These are phyloP conservation scores for Alternaria infectoria DNA, from an alignment of 2,329 filamentous ascomycete genomes.

Conservation along the genomic window DNA sequence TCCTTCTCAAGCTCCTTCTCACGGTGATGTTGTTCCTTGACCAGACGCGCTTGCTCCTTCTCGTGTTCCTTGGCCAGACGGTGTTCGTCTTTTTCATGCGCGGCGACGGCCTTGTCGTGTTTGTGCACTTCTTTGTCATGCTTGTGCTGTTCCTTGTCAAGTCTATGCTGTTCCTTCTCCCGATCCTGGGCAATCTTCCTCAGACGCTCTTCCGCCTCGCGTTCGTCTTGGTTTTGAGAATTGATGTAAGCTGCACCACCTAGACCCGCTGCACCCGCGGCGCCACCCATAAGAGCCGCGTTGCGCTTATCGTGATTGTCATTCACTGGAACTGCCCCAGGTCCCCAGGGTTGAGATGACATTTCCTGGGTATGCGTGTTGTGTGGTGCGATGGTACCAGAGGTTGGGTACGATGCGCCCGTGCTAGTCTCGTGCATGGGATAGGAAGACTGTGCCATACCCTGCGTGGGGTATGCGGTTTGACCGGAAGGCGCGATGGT, in stretches of 20 bases:
- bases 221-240: slow-evolving; percentile 38
- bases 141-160: slow-evolving; percentile 25
- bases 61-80: slow-evolving; percentile 4
- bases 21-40: slow-evolving; percentile 23
- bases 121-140: slow-evolving; percentile 28
- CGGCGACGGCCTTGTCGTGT: slow-evolving; percentile 13
- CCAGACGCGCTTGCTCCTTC: slow-evolving; percentile 18
- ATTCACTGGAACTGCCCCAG: slow-evolving; percentile 19
- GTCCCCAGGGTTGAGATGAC: slow-evolving; percentile 24
- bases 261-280: slow-evolving; percentile 29
- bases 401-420: slow-evolving; percentile 2
- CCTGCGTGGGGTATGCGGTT: slow-evolving; percentile 1
- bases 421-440: slow-evolving; percentile 11
- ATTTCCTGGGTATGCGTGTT: slow-evolving; percentile 32
- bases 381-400: slow-evolving; percentile 17
- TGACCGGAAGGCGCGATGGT: slow-evolving; percentile 11
- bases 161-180: slow-evolving; percentile 25
- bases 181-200: slow-evolving; percentile 21
- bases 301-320: slow-evolving; percentile 36
- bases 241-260: slow-evolving; percentile 38
- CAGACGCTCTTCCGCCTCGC: slow-evolving; percentile 35
- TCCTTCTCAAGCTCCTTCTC: slow-evolving; percentile 25
- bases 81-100: slow-evolving; percentile 29
- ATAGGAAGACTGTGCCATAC: slow-evolving; percentile 4
- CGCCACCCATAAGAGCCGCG: slow-evolving; percentile 29